A percentile compares a stretch with the other conserved stretches of the same genome.
These are phyloP conservation scores for Lachancea dasiensis DNA, from an alignment of 805 yeast species.

Conservation along the genomic window DNA sequence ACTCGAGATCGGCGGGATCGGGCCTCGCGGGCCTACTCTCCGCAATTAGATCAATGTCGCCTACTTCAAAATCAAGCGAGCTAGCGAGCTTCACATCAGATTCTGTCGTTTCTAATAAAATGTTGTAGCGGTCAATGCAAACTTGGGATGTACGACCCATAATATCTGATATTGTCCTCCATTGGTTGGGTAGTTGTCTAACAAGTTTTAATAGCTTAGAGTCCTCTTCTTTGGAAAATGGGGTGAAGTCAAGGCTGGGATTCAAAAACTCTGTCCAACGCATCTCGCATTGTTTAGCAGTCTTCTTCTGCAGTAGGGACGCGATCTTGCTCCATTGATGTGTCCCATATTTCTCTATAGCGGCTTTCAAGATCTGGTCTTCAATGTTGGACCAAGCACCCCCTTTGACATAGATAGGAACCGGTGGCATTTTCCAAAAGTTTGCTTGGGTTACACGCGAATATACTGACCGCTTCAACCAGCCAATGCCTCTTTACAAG, in stretches of 20 bases:
- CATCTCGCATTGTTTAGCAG: constrained; percentile 87
- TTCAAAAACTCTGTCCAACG: constrained; percentile 87
- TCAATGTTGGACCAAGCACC: constrained; percentile 84
- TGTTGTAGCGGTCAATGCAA: constrained; percentile 80
- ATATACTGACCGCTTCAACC: too few relatives aligned
- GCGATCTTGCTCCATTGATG: constrained; percentile 95
- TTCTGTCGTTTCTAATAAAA: constrained; percentile 46
- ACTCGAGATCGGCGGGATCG: constrained; percentile 72
- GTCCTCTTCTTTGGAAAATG: constrained; percentile 77
- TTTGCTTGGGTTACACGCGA: too few relatives aligned
- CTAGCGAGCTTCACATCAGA: constrained; percentile 35
- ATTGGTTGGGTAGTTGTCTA: constrained; percentile 77
- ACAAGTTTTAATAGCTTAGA: constrained; percentile 60
- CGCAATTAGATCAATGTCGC: constrained; percentile 62
- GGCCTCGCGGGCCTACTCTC: constrained; percentile 80
- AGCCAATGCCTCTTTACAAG: too few relatives aligned
- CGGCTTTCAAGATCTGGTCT: constrained; percentile 86
- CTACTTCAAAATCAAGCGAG: constrained; percentile 34
- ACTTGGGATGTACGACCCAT: constrained; percentile 82
- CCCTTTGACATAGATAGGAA: constrained; percentile 73
- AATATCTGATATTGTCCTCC: constrained; percentile 84
- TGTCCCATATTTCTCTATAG: constrained; percentile 86
- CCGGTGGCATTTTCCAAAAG: constrained; percentile 40
- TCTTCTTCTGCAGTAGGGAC: constrained; percentile 74
- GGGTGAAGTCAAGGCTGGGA: constrained; percentile 57